Conservation (phyloP, 257 asterid genomes). For the Solanum peruvianum region DNA sequence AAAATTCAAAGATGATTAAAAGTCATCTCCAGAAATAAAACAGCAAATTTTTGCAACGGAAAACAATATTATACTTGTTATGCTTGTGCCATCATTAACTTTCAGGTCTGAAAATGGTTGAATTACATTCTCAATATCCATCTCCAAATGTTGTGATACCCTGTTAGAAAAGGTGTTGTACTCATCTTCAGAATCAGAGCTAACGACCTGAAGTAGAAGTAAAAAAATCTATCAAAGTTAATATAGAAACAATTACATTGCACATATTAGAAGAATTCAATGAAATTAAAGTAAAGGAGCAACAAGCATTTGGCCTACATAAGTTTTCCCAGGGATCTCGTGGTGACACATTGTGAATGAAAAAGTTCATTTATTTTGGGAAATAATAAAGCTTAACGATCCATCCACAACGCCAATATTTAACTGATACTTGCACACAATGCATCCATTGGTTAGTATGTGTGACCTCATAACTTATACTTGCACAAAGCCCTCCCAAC, state of each 20-base stretch:
- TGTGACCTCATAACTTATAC: not conserved
- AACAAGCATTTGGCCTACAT: not conserved
- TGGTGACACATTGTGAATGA: not conserved
- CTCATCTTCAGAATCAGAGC: constrained; percentile 70
- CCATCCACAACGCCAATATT: not conserved
- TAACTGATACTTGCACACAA: not conserved
- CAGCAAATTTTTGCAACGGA: not conserved
- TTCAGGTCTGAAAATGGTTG: constrained; percentile 51
- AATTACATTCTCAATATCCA: constrained; percentile 37
- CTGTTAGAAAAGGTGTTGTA: constrained; percentile 6
- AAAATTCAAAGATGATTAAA: constrained; percentile 5
- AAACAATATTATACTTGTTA: not conserved
- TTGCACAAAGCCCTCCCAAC: not conserved
- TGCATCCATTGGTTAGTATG: not conserved
- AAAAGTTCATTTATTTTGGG: not conserved
- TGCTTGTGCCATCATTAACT: constrained; percentile 37
- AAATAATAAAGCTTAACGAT: not conserved
- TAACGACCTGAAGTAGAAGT: constrained; percentile 27
- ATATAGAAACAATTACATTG: not conserved
- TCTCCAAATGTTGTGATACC: constrained; percentile 18
- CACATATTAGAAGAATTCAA: not conserved
- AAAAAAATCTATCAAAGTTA: not conserved
- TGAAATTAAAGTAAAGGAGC: not conserved
- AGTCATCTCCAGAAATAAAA: not conserved
- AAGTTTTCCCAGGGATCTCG: not conserved